These are phyloP conservation scores for Hypoxylon lenormandii DNA, from an alignment of 495 filamentous ascomycete genomes.

Conservation along the genomic window DNA sequence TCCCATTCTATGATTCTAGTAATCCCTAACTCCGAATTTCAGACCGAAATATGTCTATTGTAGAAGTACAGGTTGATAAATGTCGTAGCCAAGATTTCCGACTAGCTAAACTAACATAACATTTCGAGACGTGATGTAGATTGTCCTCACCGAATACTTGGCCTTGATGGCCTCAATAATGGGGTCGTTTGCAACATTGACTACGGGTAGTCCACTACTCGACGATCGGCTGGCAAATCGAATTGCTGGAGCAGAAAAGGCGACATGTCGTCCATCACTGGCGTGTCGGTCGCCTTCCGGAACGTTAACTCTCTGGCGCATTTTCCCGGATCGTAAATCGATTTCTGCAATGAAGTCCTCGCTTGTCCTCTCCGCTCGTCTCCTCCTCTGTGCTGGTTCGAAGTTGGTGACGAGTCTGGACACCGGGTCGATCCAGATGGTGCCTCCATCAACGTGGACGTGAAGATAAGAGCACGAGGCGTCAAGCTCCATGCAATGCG, in stretches of 20 bases:
- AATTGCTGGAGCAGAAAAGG: conserved; percentile 44
- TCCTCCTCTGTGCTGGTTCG: conserved; percentile 29
- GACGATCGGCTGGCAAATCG: conserved; percentile 45
- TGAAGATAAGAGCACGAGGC: conserved; percentile 38
- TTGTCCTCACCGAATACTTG: conserved; percentile 35
- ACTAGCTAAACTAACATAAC: conserved; percentile 38
- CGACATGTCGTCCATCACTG: conserved; percentile 40
- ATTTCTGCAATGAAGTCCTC: conserved; percentile 47
- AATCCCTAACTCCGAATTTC: conserved; percentile 7
- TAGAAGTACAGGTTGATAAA: neutral
- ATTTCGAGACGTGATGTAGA: conserved; percentile 45
- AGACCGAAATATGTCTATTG: neutral
- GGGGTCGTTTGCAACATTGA: conserved; percentile 38
- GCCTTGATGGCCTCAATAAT: conserved; percentile 35
- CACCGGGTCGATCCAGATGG: conserved; percentile 42
- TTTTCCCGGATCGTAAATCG: conserved; percentile 43
- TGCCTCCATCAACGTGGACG: conserved; percentile 39
- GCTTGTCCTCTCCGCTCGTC: conserved; percentile 25
- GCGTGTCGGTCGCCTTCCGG: conserved; percentile 40
- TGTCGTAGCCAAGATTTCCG: neutral
- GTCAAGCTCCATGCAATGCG: conserved; percentile 45
- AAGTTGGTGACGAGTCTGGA: conserved; percentile 40
- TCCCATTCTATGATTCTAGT: neutral
- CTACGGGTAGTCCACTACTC: conserved; percentile 40
- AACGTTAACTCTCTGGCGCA: conserved; percentile 44